Percentiles rank a stretch among this genome's conserved stretches.
phyloP scores from a whole-genome alignment of 768 basidiomycete genomes.

The Collybia nuda region DNA sequence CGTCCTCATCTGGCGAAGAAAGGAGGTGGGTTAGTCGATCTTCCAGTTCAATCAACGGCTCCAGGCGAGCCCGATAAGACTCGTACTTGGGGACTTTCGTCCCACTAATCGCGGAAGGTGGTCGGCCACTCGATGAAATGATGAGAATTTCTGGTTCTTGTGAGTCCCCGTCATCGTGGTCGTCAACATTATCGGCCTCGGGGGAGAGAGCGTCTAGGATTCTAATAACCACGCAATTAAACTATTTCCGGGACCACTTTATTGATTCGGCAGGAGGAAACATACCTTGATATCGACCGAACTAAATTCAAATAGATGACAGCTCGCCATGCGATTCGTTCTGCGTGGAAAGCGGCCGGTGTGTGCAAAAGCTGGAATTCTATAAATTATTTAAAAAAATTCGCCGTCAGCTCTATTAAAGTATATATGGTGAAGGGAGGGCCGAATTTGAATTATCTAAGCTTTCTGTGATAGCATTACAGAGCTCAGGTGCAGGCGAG shows the following conservation, averaged over 20 bases:
- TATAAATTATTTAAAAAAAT: too few relatives aligned
- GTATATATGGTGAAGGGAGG: not conserved
- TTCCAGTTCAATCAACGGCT: constrained; percentile 71
- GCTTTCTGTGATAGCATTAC: not conserved
- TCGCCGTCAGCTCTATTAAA: constrained; percentile 5
- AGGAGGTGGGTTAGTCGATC: constrained; percentile 66
- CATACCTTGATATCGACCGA: constrained; percentile 73
- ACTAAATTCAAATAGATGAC: constrained; percentile 90
- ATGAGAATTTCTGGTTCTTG: constrained; percentile 51
- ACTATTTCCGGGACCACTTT: constrained; percentile 14
- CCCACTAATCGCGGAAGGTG: constrained; percentile 49
- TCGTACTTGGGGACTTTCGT: constrained; percentile 61
- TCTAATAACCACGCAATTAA: constrained; percentile 30
- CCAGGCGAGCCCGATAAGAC: constrained; percentile 56
- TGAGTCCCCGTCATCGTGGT: constrained; percentile 54
- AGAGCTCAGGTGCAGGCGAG: too few relatives aligned
- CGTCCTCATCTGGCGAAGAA: constrained; percentile 70
- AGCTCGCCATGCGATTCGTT: constrained; percentile 82
- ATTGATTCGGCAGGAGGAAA: constrained; percentile 10
- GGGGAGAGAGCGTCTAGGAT: constrained; percentile 75
- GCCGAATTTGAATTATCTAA: not conserved
- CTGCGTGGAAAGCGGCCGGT: constrained; percentile 73
- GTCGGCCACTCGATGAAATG: constrained; percentile 49
- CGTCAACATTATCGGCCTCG: constrained; percentile 58
- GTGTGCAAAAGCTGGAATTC: constrained; percentile 85